phyloP scores from a whole-genome alignment of 768 basidiomycete genomes.

The Mrakia gelida region DNA sequence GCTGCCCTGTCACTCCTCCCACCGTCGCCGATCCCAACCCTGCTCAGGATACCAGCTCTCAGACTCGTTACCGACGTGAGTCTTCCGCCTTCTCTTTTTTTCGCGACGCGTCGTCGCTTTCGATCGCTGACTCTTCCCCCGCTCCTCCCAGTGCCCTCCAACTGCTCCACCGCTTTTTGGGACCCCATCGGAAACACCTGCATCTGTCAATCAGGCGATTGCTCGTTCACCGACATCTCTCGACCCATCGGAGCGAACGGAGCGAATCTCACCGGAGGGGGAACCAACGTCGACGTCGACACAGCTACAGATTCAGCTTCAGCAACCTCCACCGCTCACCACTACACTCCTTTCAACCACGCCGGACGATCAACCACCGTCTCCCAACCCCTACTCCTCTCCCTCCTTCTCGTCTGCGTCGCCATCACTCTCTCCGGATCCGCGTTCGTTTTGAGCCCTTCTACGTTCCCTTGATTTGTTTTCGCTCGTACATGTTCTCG shows the following conservation, averaged over 20 bases:
- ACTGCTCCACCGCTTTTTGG: constrained; percentile 77
- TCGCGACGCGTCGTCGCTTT: neutral
- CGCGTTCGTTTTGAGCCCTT: no score
- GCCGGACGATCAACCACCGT: neutral
- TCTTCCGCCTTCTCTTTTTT: neutral
- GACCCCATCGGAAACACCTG: constrained; percentile 67
- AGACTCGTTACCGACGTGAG: constrained; percentile 50
- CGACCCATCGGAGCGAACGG: constrained; percentile 68
- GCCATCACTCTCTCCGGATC: no score
- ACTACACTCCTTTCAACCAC: neutral
- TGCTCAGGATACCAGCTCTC: constrained; percentile 53
- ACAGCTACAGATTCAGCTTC: neutral
- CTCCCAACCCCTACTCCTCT: no score
- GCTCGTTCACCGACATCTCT: constrained; percentile 61
- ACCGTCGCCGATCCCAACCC: constrained; percentile 64
- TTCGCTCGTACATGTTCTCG: no score
- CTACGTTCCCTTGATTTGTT: no score
- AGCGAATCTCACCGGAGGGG: constrained; percentile 64
- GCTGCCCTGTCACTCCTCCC: constrained; percentile 57
- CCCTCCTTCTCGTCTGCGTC: no score
- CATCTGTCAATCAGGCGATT: constrained; percentile 56
- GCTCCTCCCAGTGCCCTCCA: constrained; percentile 50
- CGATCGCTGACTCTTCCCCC: neutral
- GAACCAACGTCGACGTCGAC: constrained; percentile 37
- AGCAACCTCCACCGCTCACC: neutral